Conservation (phyloP, 805 yeast genomes). For the Vanderwaltozyma tropicalis region DNA sequence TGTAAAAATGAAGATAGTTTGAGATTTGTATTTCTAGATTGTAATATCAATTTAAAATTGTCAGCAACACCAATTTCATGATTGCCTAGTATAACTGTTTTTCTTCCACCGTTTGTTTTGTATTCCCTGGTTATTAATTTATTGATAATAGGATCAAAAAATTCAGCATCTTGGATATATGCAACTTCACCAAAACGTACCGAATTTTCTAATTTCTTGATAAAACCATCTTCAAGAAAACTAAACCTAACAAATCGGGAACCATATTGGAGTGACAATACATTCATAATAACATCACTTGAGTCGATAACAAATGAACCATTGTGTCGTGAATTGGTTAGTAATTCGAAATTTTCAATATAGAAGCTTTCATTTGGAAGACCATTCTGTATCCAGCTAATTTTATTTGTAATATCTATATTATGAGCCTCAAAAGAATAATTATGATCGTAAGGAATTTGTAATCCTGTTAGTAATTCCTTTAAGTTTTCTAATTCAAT, state of each 20-base stretch:
- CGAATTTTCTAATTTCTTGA: constrained; percentile 66
- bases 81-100: constrained; percentile 48
- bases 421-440: constrained; percentile 31
- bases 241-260: constrained; percentile 47
- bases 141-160: constrained; percentile 63
- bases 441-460: constrained; percentile 33
- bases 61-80: constrained; percentile 58
- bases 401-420: constrained; percentile 31
- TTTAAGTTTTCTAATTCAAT: constrained; percentile 31
- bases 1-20: constrained; percentile 43
- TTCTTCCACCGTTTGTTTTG: constrained; percentile 56
- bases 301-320: constrained; percentile 71
- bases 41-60: constrained; percentile 49
- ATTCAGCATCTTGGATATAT: constrained; percentile 69
- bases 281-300: constrained; percentile 34
- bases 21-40: constrained; percentile 47
- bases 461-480: constrained; percentile 25
- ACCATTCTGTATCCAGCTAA: constrained; percentile 44
- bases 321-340: constrained; percentile 27
- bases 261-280: constrained; percentile 28
- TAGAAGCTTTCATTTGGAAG: constrained; percentile 49
- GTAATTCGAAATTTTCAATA: constrained; percentile 52
- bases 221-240: constrained; percentile 57
- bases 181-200: constrained; percentile 73
- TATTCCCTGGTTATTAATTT: constrained; percentile 53